Evolutionary conservation across 768 basidiomycete genomes (phyloP).

Genomic region (Chlorophyllum brunneum): DNA sequence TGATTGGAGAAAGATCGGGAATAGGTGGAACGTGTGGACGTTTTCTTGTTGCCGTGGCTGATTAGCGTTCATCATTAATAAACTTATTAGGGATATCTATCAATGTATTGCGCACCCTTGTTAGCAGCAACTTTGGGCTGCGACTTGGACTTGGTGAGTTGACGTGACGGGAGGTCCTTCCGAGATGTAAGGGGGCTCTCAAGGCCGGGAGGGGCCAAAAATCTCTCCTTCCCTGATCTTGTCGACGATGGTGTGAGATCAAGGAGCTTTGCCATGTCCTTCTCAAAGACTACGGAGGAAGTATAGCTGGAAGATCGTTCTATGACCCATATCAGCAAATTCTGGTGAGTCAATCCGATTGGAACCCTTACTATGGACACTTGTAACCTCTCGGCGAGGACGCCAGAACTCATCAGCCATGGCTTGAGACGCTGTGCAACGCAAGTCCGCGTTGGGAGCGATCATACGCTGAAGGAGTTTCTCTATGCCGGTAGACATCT

Average conservation of each 20-base stretch:
- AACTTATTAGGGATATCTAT: background rate
- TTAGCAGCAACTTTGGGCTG: slow-evolving; percentile 37
- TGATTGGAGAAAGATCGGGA: slow-evolving; percentile 46
- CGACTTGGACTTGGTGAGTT: slow-evolving; percentile 36
- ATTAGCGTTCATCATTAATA: slow-evolving; percentile 1
- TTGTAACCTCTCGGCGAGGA: slow-evolving; percentile 22
- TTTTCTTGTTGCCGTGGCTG: slow-evolving; percentile 32
- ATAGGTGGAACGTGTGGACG: slow-evolving; percentile 30
- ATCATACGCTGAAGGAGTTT: slow-evolving; percentile 74
- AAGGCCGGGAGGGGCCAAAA: slow-evolving; percentile 32
- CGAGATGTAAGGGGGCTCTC: slow-evolving; percentile 18
- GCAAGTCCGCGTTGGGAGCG: slow-evolving; percentile 74
- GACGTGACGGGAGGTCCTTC: slow-evolving; percentile 16
- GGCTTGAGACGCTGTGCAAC: slow-evolving; percentile 65
- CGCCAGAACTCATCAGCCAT: slow-evolving; percentile 70
- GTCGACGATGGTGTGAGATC: slow-evolving; percentile 29
- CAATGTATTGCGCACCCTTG: slow-evolving; percentile 29
- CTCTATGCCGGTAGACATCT: slow-evolving; percentile 62
- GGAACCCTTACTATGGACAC: slow-evolving; percentile 38
- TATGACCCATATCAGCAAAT: slow-evolving; percentile 17
- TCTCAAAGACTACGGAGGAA: slow-evolving; percentile 47
- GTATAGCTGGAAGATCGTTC: slow-evolving; percentile 47
- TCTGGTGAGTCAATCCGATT: background rate
- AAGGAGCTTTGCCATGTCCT: slow-evolving; percentile 39
- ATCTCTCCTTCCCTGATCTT: slow-evolving; percentile 28